A percentile compares a stretch with the other conserved stretches of the same genome.
Evolutionary conservation across 495 filamentous ascomycete genomes (phyloP).

Genomic region (Daldinia loculata): DNA sequence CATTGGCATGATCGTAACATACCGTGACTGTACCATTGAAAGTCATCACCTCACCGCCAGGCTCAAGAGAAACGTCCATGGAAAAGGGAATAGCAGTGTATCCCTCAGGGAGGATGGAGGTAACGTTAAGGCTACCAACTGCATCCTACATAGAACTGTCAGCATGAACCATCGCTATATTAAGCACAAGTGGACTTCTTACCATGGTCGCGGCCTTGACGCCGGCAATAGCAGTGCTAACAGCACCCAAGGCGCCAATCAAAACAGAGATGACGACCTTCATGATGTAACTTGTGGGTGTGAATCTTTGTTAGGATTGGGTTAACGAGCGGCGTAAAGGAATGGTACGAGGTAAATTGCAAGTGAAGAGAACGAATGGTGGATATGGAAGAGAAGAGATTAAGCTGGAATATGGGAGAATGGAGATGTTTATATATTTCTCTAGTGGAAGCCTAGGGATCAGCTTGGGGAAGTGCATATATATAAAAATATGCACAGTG

Average conservation of each 20-base stretch:
- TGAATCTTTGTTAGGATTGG: neutral
- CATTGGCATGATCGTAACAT: neutral
- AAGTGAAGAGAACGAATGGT: neutral
- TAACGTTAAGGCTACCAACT: neutral
- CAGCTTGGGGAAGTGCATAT: neutral
- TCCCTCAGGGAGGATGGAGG: slow-evolving; percentile 2
- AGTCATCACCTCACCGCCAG: slow-evolving; percentile 20
- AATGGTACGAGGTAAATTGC: neutral
- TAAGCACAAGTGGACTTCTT: neutral
- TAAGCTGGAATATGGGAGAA: neutral
- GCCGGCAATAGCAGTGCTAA: neutral
- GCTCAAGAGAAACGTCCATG: slow-evolving; percentile 25
- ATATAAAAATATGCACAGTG: neutral
- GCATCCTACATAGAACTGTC: neutral
- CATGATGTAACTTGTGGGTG: neutral
- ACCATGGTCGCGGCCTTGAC: slow-evolving; percentile 1
- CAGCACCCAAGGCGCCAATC: neutral
- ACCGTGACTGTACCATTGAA: slow-evolving; percentile 34
- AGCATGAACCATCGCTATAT: neutral
- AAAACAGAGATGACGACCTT: slow-evolving; percentile 17
- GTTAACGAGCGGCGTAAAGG: neutral
- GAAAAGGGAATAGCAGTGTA: slow-evolving; percentile 29
- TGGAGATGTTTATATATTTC: neutral
- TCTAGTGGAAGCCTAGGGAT: too few species aligned
- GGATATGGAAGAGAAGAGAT: neutral